phyloP scores from a whole-genome alignment of 129 eudicot genomes.

The Smallanthus sonchifolius region DNA sequence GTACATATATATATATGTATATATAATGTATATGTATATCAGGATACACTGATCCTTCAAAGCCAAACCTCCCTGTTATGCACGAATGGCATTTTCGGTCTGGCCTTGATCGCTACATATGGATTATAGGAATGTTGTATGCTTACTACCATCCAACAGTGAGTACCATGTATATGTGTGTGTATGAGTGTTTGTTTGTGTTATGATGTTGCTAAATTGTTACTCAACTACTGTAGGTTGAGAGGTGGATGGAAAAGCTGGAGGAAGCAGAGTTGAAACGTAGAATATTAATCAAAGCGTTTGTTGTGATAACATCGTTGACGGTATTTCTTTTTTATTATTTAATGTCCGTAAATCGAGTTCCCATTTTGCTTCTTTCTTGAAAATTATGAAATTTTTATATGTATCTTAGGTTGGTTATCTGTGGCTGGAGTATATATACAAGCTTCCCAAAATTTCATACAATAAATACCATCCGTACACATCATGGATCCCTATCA shows the following conservation, averaged over 20 bases:
- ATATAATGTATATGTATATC: conserved; percentile 6
- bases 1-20: background rate
- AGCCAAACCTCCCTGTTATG: conserved; percentile 48
- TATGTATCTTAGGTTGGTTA: conserved; percentile 60
- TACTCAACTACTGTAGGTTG: conserved; percentile 41
- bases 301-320: conserved; percentile 38
- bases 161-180: conserved; percentile 7
- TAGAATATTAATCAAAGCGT: conserved; percentile 54
- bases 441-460: conserved; percentile 78
- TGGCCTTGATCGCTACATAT: conserved; percentile 86
- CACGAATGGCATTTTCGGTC: conserved; percentile 92
- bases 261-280: conserved; percentile 78
- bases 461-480: conserved; percentile 91
- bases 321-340: conserved; percentile 32
- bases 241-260: conserved; percentile 93
- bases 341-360: background rate
- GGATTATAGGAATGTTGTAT: conserved; percentile 91
- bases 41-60: conserved; percentile 78
- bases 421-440: conserved; percentile 71
- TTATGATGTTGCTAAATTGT: background rate
- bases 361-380: background rate
- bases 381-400: background rate
- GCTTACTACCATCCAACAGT: conserved; percentile 94
- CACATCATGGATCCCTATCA: conserved; percentile 97
- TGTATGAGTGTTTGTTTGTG: background rate